Percentiles rank a stretch among this genome's conserved stretches.
Evolutionary conservation across 2,329 filamentous ascomycete genomes (phyloP).

Genomic region (Canariomyces notabilis): DNA sequence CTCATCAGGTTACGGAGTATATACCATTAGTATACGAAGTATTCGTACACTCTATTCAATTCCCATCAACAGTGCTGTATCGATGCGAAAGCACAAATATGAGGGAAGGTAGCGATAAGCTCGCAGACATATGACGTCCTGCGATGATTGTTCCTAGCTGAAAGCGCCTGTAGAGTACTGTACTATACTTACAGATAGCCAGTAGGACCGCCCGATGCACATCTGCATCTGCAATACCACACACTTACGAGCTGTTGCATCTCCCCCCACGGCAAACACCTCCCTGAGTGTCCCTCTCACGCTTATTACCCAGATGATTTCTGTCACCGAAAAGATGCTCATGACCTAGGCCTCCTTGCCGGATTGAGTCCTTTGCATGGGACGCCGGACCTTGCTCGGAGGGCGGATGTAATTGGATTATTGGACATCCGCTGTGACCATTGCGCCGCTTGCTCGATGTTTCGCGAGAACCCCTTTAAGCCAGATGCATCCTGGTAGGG

Average conservation of each 20-base stretch:
- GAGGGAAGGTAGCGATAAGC: too few species aligned
- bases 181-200: background rate
- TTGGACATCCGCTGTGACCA: constrained; percentile 2
- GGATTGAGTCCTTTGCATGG: constrained; percentile 21
- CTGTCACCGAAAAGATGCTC: constrained; percentile 7
- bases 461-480: constrained; percentile 3
- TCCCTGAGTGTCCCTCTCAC: constrained; percentile 2
- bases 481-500: constrained; percentile 4
- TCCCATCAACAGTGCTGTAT: too few species aligned
- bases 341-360: constrained; percentile 17
- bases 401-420: constrained; percentile 7
- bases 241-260: constrained; percentile 14
- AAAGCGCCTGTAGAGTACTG: too few species aligned
- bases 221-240: background rate
- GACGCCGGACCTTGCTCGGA: constrained; percentile 3
- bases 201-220: too few species aligned
- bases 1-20: background rate
- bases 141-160: too few species aligned
- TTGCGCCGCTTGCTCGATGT: constrained; percentile 10
- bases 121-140: too few species aligned
- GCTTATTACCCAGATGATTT: background rate
- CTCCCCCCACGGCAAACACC: background rate
- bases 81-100: too few species aligned
- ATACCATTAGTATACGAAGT: too few species aligned
- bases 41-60: too few species aligned